Conservation (phyloP, 2,329 filamentous ascomycete genomes). For the Sporothrix mexicana region DNA sequence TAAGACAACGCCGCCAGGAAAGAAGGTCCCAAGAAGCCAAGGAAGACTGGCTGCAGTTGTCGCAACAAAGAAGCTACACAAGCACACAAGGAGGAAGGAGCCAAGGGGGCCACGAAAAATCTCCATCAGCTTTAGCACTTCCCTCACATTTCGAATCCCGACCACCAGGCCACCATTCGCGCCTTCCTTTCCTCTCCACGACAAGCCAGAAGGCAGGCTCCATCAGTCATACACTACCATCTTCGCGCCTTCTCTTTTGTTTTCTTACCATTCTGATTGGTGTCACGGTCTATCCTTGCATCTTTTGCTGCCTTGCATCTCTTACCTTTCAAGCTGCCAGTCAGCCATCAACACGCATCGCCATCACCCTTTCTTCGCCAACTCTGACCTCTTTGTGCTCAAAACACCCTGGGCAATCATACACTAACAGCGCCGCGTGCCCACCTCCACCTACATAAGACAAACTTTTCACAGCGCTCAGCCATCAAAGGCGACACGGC, state of each 20-base stretch:
- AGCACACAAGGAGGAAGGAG: slow-evolving; percentile 8
- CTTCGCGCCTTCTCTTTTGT: slow-evolving; percentile 26
- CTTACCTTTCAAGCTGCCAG: slow-evolving; percentile 2
- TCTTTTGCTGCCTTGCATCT: slow-evolving; percentile 6
- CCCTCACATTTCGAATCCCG: slow-evolving; percentile 15
- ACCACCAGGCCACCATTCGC: slow-evolving; percentile 23
- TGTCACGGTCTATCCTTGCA: slow-evolving; percentile 1
- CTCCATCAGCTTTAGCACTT: slow-evolving; percentile 10
- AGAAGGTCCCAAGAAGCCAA: slow-evolving; percentile 24
- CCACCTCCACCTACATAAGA: background rate
- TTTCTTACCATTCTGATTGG: slow-evolving; percentile 28
- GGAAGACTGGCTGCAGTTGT: slow-evolving; percentile 12
- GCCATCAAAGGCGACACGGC: background rate
- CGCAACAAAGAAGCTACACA: slow-evolving; percentile 27
- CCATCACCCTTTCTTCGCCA: slow-evolving; percentile 4
- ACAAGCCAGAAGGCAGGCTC: slow-evolving; percentile 29
- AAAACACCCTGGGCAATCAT: background rate
- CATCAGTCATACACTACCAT: slow-evolving; percentile 25
- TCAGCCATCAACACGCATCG: slow-evolving; percentile 15
- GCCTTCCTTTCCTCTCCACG: slow-evolving; percentile 27
- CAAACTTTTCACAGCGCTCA: slow-evolving; percentile 15
- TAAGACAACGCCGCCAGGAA: slow-evolving; percentile 18
- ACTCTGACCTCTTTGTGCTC: slow-evolving; percentile 2
- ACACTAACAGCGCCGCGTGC: slow-evolving; percentile 20
- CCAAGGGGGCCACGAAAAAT: slow-evolving; percentile 24